Conservation (phyloP, 306 rosid species). For the Castanopsis chinensis region DNA sequence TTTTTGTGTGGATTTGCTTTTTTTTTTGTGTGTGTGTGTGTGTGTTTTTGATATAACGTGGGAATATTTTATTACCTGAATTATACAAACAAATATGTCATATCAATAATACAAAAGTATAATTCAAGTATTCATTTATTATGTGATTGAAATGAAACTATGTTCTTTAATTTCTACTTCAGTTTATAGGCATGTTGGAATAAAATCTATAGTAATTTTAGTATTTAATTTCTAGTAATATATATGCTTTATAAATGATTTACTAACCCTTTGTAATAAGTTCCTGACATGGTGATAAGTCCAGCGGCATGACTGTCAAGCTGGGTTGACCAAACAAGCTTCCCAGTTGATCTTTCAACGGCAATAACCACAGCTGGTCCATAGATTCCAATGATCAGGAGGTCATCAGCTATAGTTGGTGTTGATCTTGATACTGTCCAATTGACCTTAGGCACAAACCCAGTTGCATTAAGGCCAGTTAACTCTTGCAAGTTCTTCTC, state of each 20-base stretch:
- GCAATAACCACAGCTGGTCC: conserved; percentile 56
- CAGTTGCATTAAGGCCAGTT: conserved; percentile 42
- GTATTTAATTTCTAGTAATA: no score
- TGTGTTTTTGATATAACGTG: no score
- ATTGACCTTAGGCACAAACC: conserved; percentile 28
- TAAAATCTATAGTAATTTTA: no score
- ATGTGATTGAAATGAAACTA: no score
- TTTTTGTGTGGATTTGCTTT: no score
- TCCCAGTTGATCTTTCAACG: conserved; percentile 38
- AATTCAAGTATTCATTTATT: no score
- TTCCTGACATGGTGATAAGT: conserved; percentile 57
- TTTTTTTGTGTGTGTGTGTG: rapidly evolving
- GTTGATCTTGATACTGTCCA: conserved; percentile 48
- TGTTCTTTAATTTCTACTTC: no score
- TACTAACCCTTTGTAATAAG: conserved; percentile 44
- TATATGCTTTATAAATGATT: neutral
- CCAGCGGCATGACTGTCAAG: conserved; percentile 27
- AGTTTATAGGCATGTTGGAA: no score
- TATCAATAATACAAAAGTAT: no score
- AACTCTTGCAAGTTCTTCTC: conserved; percentile 31
- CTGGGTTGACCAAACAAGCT: conserved; percentile 42
- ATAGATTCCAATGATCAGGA: conserved; percentile 38
- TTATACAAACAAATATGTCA: no score
- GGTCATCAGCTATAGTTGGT: conserved; percentile 39
- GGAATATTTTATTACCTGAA: no score